phyloP scores from a whole-genome alignment of 148 eudicot species.

The Rhododendron molle region DNA sequence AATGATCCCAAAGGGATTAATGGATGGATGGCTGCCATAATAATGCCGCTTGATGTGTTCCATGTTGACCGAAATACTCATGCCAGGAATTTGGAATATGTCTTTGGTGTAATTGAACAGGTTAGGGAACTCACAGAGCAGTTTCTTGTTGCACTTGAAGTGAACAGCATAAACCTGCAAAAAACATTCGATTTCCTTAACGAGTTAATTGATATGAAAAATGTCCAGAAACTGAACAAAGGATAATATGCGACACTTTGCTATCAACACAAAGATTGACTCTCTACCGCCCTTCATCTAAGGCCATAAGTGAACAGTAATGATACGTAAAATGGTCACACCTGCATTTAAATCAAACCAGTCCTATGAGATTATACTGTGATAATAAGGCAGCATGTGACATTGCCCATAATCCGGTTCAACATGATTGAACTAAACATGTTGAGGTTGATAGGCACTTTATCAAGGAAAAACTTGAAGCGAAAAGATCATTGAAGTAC shows the following conservation, averaged over 20 bases:
- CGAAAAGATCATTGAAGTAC: too few relatives aligned
- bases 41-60: slow-evolving; percentile 83
- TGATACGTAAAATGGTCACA: background rate
- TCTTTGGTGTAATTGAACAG: slow-evolving; percentile 84
- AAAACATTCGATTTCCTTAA: too few relatives aligned
- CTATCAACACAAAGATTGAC: background rate
- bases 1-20: slow-evolving; percentile 73
- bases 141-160: slow-evolving; percentile 90
- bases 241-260: too few relatives aligned
- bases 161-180: slow-evolving; percentile 82
- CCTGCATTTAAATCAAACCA: background rate
- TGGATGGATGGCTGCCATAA: slow-evolving; percentile 68
- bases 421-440: too few relatives aligned
- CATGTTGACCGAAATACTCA: slow-evolving; percentile 74
- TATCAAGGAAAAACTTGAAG: too few relatives aligned
- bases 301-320: background rate
- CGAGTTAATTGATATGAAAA: background rate
- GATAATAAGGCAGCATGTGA: too few relatives aligned
- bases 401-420: too few relatives aligned
- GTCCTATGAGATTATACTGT: too few relatives aligned
- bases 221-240: background rate
- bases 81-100: slow-evolving; percentile 68
- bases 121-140: slow-evolving; percentile 69
- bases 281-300: background rate
- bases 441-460: too few relatives aligned